These are phyloP conservation scores for Platanthera zijinensis DNA, from an alignment of 106 monocot species.

Conservation along the genomic window DNA sequence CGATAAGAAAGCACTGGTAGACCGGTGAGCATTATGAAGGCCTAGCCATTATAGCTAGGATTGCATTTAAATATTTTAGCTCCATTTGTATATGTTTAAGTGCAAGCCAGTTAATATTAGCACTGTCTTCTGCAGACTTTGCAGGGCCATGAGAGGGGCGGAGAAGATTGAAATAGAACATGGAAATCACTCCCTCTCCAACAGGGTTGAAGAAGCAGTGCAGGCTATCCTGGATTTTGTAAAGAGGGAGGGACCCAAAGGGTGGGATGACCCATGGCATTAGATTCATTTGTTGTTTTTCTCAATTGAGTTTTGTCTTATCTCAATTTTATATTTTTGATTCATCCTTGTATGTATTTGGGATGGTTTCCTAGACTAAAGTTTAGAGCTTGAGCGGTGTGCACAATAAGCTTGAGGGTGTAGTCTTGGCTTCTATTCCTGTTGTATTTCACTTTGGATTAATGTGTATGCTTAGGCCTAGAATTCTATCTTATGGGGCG, in stretches of 20 bases:
- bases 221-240: conserved; percentile 85
- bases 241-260: conserved; percentile 86
- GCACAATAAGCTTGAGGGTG: no score
- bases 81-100: neutral
- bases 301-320: neutral
- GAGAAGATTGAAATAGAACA: conserved; percentile 91
- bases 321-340: no score
- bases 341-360: no score
- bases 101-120: neutral
- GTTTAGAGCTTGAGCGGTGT: no score
- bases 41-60: neutral
- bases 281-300: conserved; percentile 16
- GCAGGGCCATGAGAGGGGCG: conserved; percentile 79
- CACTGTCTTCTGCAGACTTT: conserved; percentile 39
- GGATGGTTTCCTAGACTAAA: no score
- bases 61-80: neutral
- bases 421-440: no score
- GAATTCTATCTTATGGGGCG: no score
- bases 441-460: no score
- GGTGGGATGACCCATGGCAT: conserved; percentile 98
- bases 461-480: no score
- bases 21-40: conserved; percentile 36
- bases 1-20: conserved; percentile 83
- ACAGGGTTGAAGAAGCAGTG: conserved; percentile 78
- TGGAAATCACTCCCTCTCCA: conserved; percentile 89